These are phyloP conservation scores for Diplodia intermedia DNA, from an alignment of 2,329 filamentous ascomycete genomes.

Conservation along the genomic window DNA sequence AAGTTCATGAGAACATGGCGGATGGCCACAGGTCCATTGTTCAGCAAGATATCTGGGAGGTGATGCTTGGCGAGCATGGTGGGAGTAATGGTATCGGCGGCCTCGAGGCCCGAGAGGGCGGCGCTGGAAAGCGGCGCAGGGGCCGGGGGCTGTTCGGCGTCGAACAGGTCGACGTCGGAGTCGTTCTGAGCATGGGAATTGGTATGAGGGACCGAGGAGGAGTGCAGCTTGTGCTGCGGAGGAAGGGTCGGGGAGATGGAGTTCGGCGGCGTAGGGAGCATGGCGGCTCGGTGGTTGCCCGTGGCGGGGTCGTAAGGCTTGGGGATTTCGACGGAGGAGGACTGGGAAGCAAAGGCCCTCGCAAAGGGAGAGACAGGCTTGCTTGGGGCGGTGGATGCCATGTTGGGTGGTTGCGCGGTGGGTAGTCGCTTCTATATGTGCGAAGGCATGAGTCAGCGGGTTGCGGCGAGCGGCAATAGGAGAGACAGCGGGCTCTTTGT, in stretches of 20 bases:
- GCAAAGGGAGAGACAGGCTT: conserved; percentile 52
- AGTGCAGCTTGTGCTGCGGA: conserved; percentile 74
- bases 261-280: conserved; percentile 89
- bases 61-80: conserved; percentile 86
- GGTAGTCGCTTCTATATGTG: conserved; percentile 35
- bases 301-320: conserved; percentile 43
- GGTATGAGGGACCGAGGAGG: conserved; percentile 56
- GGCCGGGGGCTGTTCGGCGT: conserved; percentile 57
- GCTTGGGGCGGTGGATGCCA: conserved; percentile 45
- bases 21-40: conserved; percentile 90
- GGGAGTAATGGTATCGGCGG: conserved; percentile 82
- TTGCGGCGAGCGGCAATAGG: conserved; percentile 25
- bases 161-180: conserved; percentile 86
- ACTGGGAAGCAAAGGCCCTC: conserved; percentile 47
- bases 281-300: conserved; percentile 39
- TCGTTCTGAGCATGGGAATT: conserved; percentile 61
- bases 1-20: conserved; percentile 95
- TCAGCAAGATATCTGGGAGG: conserved; percentile 86
- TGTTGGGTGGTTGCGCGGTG: conserved; percentile 37
- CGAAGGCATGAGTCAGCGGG: conserved; percentile 40
- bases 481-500: conserved; percentile 20
- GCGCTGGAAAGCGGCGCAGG: conserved; percentile 52
- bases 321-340: conserved; percentile 39
- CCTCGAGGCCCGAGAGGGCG: conserved; percentile 67
- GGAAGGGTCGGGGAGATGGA: conserved; percentile 90